Conservation (phyloP, 2,329 filamentous ascomycete genomes). For the Botrytis squamosa region DNA sequence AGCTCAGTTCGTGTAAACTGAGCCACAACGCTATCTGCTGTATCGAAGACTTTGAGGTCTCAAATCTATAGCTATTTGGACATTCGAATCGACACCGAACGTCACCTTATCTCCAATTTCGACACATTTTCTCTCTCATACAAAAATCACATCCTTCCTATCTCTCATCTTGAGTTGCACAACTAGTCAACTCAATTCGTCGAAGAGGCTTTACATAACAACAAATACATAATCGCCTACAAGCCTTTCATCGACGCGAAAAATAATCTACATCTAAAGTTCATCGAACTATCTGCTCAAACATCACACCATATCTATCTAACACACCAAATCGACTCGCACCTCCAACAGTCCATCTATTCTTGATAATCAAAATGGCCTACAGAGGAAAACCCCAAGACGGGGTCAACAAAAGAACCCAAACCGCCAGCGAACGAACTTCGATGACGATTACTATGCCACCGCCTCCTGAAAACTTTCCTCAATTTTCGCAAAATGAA, state of each 20-base stretch:
- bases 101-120: neutral
- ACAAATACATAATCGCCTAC: neutral
- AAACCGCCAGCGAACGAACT: neutral
- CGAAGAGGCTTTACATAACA: neutral
- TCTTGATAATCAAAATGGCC: neutral
- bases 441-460: neutral
- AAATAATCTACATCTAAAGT: neutral
- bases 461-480: neutral
- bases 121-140: neutral
- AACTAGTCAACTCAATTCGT: neutral
- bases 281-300: neutral
- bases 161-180: neutral
- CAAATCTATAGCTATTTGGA: neutral
- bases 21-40: neutral
- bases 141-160: neutral
- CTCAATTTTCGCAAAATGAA: neutral
- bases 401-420: neutral
- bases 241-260: neutral
- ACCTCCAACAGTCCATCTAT: neutral
- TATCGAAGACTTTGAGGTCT: neutral
- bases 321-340: neutral
- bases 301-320: neutral
- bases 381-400: neutral
- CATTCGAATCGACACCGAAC: neutral
- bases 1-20: neutral